Evolutionary conservation across 257 asterid species (phyloP).

Genomic region (Solanum pimpinellifolium): DNA sequence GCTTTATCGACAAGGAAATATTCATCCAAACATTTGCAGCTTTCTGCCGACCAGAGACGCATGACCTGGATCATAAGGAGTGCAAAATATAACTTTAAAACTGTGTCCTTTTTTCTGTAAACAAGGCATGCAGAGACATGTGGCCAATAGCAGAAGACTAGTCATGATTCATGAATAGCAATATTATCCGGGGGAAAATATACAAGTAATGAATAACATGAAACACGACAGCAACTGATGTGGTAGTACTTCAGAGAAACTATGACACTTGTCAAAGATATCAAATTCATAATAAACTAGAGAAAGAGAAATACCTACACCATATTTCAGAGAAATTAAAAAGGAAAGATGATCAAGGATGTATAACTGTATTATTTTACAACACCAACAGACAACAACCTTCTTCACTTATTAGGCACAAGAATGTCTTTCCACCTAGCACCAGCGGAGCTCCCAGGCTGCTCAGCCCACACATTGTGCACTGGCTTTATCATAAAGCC

Average conservation of each 20-base stretch:
- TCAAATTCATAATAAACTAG: background rate
- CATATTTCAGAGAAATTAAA: background rate
- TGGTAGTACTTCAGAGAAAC: background rate
- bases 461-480: background rate
- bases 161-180: background rate
- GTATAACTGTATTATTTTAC: background rate
- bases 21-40: slow-evolving; percentile 70
- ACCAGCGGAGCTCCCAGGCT: background rate
- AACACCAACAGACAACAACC: background rate
- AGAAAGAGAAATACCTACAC: background rate
- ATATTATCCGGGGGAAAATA: background rate
- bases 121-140: background rate
- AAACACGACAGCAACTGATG: background rate
- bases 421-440: background rate
- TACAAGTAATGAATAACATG: background rate
- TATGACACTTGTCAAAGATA: background rate
- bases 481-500: background rate
- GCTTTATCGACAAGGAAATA: slow-evolving; percentile 66
- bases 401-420: background rate
- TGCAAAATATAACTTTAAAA: background rate
- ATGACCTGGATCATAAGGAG: slow-evolving; percentile 43
- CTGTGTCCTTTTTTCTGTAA: background rate
- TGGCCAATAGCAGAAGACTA: background rate
- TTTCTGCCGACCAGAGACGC: slow-evolving; percentile 99
- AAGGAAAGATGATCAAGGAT: background rate